Evolutionary conservation across 805 yeast genomes (phyloP).

Genomic region (Ogataea minuta): DNA sequence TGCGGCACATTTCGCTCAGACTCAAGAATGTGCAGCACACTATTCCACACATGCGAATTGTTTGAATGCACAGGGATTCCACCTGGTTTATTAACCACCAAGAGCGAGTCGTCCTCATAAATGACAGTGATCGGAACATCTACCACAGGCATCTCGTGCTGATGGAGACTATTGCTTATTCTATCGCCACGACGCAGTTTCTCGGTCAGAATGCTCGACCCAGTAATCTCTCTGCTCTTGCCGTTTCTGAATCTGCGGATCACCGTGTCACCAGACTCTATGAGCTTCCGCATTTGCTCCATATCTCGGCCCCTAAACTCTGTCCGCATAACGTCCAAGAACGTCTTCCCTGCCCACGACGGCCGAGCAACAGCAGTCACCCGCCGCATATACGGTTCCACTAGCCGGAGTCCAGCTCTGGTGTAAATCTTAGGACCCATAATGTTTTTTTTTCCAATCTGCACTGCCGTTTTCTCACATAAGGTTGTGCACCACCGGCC

Average conservation of each 20-base stretch:
- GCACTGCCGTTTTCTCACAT: constrained; percentile 21
- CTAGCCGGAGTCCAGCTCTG: constrained; percentile 15
- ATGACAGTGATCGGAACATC: constrained; percentile 27
- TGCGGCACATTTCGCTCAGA: constrained; percentile 24
- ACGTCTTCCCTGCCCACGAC: constrained; percentile 13
- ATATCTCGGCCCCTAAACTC: constrained; percentile 19
- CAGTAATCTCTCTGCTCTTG: constrained; percentile 6
- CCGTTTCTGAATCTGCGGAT: constrained; percentile 6
- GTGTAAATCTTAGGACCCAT: constrained; percentile 6
- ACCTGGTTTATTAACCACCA: constrained; percentile 50
- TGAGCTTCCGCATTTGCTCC: constrained; percentile 11
- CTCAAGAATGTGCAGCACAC: constrained; percentile 42
- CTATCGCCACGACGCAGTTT: constrained; percentile 20
- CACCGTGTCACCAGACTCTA: constrained; percentile 15
- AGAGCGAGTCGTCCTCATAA: constrained; percentile 35
- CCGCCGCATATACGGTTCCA: constrained; percentile 19
- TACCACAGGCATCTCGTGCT: constrained; percentile 46
- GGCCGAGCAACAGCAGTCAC: constrained; percentile 13
- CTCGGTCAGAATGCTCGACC: constrained; percentile 12
- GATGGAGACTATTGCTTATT: constrained; percentile 36
- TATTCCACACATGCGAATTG: constrained; percentile 42
- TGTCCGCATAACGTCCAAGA: constrained; percentile 15
- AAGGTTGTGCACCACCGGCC: constrained; percentile 28
- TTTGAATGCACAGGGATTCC: constrained; percentile 58
- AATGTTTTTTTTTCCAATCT: not conserved